Percentiles rank a stretch among this genome's conserved stretches.
These are phyloP conservation scores for Epichloe sylvatica DNA, from an alignment of 2,329 filamentous ascomycete species.

Conservation along the genomic window DNA sequence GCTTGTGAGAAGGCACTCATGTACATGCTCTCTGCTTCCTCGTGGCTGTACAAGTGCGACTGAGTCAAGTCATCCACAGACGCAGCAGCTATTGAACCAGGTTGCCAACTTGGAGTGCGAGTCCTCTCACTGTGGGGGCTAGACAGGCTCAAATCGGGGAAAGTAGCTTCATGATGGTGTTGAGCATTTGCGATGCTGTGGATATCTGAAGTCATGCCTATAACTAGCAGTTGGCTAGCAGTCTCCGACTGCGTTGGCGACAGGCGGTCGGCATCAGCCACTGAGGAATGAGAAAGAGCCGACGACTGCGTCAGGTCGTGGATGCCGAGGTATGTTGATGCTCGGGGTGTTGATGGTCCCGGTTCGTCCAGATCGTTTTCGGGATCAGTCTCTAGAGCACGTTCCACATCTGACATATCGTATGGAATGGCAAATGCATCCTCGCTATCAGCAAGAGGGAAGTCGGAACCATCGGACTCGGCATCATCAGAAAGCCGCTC, in stretches of 20 bases:
- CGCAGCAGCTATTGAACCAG: constrained; percentile 1
- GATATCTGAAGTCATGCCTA: background rate
- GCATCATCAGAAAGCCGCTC: constrained; percentile 12
- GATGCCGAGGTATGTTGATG: constrained; percentile 31
- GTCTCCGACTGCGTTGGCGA: constrained; percentile 3
- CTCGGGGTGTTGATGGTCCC: constrained; percentile 38
- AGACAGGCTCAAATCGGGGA: background rate
- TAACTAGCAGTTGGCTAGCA: constrained; percentile 6
- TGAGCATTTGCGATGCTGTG: background rate
- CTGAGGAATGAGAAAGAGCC: constrained; percentile 16
- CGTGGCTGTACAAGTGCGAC: constrained; percentile 62
- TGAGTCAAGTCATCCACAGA: constrained; percentile 38
- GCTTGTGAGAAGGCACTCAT: constrained; percentile 55
- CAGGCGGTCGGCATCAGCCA: constrained; percentile 6
- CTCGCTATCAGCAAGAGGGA: constrained; percentile 35
- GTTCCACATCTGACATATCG: constrained; percentile 23
- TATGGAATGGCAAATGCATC: constrained; percentile 44
- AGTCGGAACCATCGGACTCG: constrained; percentile 10
- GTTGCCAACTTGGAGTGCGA: background rate
- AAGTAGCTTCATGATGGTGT: background rate
- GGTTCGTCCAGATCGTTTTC: constrained; percentile 23
- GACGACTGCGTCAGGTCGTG: constrained; percentile 2
- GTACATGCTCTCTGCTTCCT: constrained; percentile 78
- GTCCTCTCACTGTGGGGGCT: background rate
- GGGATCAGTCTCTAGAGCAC: constrained; percentile 21